Conservation (phyloP, 768 basidiomycete genomes). For the Phanerochaete sordida region DNA sequence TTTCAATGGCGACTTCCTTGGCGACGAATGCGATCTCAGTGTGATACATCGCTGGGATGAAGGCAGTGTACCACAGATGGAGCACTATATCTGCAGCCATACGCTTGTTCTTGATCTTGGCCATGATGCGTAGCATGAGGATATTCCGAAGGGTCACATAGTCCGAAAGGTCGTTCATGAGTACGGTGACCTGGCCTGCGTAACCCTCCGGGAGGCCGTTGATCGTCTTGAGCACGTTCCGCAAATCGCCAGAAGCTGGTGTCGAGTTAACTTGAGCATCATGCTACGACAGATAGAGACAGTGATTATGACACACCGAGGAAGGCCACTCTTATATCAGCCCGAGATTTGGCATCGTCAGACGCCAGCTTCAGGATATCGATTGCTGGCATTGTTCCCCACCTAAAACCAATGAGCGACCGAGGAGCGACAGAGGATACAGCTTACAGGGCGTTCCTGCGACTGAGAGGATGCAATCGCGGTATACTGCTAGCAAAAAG, state of each 20-base stretch:
- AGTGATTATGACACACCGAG: slow-evolving; percentile 9
- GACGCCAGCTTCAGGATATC: slow-evolving; percentile 28
- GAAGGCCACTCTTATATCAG: slow-evolving; percentile 20
- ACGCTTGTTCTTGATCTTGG: slow-evolving; percentile 24
- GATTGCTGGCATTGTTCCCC: slow-evolving; percentile 33
- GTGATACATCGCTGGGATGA: slow-evolving; percentile 13
- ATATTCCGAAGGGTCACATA: slow-evolving; percentile 37
- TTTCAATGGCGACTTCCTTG: not conserved
- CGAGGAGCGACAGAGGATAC: not conserved
- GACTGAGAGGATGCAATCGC: slow-evolving; percentile 8
- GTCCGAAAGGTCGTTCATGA: slow-evolving; percentile 38
- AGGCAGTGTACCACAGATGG: slow-evolving; percentile 47
- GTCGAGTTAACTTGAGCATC: no score
- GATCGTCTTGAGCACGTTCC: slow-evolving; percentile 40
- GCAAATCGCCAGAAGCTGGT: slow-evolving; percentile 50
- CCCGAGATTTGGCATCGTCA: slow-evolving; percentile 20
- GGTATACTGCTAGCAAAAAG: slow-evolving; percentile 14
- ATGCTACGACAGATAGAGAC: no score
- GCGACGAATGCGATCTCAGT: not conserved
- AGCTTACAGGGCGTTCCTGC: slow-evolving; percentile 16
- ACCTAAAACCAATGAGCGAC: slow-evolving; percentile 17
- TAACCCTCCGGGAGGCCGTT: slow-evolving; percentile 41
- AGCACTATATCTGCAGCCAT: slow-evolving; percentile 42
- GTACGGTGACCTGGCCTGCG: slow-evolving; percentile 33
- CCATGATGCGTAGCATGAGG: slow-evolving; percentile 33